Base-by-base conservation (phyloP, 2,329 filamentous ascomycete genomes). In the Alternaria ethzedia region DNA sequence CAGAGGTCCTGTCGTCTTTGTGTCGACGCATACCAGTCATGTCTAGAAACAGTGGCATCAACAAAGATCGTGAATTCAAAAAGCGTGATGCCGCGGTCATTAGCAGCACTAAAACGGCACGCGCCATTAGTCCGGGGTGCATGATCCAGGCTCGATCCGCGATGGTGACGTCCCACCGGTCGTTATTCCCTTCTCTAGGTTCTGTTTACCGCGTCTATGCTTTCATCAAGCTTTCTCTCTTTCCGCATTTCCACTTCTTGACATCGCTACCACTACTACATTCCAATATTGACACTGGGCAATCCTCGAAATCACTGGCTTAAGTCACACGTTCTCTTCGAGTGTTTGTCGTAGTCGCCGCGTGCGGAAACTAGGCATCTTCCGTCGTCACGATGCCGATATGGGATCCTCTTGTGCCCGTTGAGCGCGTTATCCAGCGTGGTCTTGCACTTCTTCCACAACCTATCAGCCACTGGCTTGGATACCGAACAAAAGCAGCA, bases 381-480 rank as follows among this genome's bases (percentile, higher is more conserved):
- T 30, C 45, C 8, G 46, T 46, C 12, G 45, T 20, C 63, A 71
- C 55, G 9, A 74, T 73, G 70, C 66, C 69, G 21, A 63, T 68
- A 58, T 67, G 57, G 57, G 75, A 78, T 54, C 68, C 71, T 15
- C 64, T 75, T 13, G 72, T 77, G 13, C 71, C 69, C 21, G 72
- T 61, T 23, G 75, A 78, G 51, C 74, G 70, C 30, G 49, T 63
- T 17, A 73, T 78, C 76, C 75, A 76, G 44, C 65, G 59, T 20
- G 70, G 65, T 17, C 71, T 78, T 49, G 54, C 72, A 11, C 69
- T 83, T 44, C 76, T 96, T 2, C 93, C 93, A 0, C 83, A 82
- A 59, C 86, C 86, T 1, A 73, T 95, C 25, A 86, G 91, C n/a
- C 87, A 88, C 70, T 90, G 92, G 74, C 81, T 96, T 6, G 83